phyloP scores from a whole-genome alignment of 139 green algal species.

The Micromonas pusilla region DNA sequence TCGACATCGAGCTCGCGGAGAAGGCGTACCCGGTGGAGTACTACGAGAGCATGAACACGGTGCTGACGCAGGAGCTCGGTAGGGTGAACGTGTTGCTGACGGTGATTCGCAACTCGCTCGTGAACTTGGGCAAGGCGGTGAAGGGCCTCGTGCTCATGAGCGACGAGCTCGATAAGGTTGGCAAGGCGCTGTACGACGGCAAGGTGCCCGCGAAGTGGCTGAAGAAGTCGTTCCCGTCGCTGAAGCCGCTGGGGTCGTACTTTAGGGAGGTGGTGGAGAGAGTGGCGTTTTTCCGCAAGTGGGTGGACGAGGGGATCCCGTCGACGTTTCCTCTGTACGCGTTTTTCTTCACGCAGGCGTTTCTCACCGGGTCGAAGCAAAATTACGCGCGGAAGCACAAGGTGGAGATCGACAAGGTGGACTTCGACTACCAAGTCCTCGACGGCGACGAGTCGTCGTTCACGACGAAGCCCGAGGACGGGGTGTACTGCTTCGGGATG shows the following conservation, averaged over 20 bases:
- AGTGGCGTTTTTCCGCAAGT: constrained; percentile 61
- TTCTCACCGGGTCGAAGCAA: constrained; percentile 70
- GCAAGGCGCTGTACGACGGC: constrained; percentile 56
- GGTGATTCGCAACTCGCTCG: constrained; percentile 50
- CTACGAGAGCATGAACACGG: constrained; percentile 64
- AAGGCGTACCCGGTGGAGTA: constrained; percentile 65
- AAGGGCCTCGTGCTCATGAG: constrained; percentile 79
- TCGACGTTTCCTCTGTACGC: constrained; percentile 71
- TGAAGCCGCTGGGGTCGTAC: constrained; percentile 74
- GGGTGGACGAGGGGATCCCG: constrained; percentile 62
- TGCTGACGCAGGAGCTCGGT: constrained; percentile 49
- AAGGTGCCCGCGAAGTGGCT: constrained; percentile 40
- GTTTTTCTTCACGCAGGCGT: constrained; percentile 77
- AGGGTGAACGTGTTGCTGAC: constrained; percentile 54
- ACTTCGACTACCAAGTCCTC: constrained; percentile 71
- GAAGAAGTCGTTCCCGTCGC: constrained; percentile 55
- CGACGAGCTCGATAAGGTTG: constrained; percentile 67
- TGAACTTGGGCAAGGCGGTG: constrained; percentile 61
- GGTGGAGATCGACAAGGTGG: constrained; percentile 75
- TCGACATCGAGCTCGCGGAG: constrained; percentile 59
- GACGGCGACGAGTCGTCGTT: constrained; percentile 66
- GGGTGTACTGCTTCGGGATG: constrained; percentile 72
- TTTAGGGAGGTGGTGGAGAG: constrained; percentile 66
- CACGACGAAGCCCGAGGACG: constrained; percentile 61
- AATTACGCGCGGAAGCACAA: constrained; percentile 57